Conservation (phyloP, 441 rosid species). For the Isatis lusitanica region DNA sequence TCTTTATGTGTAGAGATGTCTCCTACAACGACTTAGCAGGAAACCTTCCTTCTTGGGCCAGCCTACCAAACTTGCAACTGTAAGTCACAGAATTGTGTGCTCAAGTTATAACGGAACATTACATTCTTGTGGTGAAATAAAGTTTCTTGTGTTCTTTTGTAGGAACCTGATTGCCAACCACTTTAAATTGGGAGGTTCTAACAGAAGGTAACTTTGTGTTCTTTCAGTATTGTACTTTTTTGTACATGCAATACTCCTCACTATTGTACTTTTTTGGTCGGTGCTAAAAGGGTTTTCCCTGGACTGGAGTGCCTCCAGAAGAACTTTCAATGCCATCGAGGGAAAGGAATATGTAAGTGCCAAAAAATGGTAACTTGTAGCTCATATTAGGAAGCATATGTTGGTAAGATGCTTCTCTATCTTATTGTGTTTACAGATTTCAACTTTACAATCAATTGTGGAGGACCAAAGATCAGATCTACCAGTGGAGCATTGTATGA, state of each 20-base stretch:
- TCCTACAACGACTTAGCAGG: constrained; percentile 61
- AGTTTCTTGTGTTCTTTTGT: constrained; percentile 1
- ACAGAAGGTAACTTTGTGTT: constrained; percentile 43
- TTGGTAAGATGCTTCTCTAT: not conserved
- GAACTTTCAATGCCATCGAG: constrained; percentile 53
- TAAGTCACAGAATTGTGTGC: not conserved
- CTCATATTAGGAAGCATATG: too few species aligned
- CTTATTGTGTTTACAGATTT: constrained; percentile 32
- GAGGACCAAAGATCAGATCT: constrained; percentile 42
- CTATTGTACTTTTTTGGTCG: too few species aligned
- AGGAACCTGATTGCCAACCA: constrained; percentile 65
- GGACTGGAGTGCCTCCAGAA: constrained; percentile 62
- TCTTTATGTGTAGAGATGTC: constrained; percentile 27
- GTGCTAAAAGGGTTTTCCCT: not conserved
- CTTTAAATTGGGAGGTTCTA: constrained; percentile 43
- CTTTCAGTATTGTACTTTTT: not conserved
- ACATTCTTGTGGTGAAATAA: too few species aligned
- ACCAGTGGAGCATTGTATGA: constrained; percentile 37
- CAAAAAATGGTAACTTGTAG: too few species aligned
- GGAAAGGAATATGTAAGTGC: constrained; percentile 40
- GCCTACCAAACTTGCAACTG: constrained; percentile 41
- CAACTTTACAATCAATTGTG: constrained; percentile 51
- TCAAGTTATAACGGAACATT: too few species aligned
- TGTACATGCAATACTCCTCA: too few species aligned
- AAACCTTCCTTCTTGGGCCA: constrained; percentile 57